These are phyloP conservation scores for Veloporphyrellus conicus DNA, from an alignment of 1,284 basidiomycete species.

Conservation along the genomic window DNA sequence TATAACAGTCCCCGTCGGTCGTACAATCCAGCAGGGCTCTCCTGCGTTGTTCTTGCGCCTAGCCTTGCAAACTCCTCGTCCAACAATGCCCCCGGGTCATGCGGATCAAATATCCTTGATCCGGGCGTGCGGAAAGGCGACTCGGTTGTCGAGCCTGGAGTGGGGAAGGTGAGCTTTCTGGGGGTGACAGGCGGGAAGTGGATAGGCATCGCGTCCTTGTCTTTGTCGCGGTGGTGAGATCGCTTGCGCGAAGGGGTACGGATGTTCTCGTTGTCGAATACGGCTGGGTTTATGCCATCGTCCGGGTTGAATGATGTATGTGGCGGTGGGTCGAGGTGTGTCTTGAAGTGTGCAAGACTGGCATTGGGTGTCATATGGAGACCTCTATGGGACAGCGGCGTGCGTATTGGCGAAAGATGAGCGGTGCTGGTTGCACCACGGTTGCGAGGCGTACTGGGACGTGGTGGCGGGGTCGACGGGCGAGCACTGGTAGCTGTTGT, in stretches of 20 bases:
- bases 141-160: slow-evolving; percentile 27
- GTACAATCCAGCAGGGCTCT: slow-evolving; percentile 59
- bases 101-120: slow-evolving; percentile 57
- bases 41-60: slow-evolving; percentile 39
- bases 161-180: slow-evolving; percentile 46
- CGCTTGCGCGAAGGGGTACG: slow-evolving; percentile 55
- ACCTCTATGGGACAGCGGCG: slow-evolving; percentile 64
- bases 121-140: slow-evolving; percentile 62
- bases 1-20: slow-evolving; percentile 51
- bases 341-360: slow-evolving; percentile 61
- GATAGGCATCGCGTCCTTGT: slow-evolving; percentile 18
- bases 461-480: slow-evolving; percentile 29
- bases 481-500: slow-evolving; percentile 24
- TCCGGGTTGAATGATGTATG: slow-evolving; percentile 37
- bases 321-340: slow-evolving; percentile 57
- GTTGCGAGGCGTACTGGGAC: slow-evolving; percentile 30
- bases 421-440: slow-evolving; percentile 22
- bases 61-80: slow-evolving; percentile 62
- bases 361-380: slow-evolving; percentile 62
- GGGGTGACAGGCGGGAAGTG: slow-evolving; percentile 55
- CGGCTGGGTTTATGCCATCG: slow-evolving; percentile 36
- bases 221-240: slow-evolving; percentile 29
- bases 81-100: slow-evolving; percentile 58
- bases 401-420: slow-evolving; percentile 55
- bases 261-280: slow-evolving; percentile 40